Conservation (phyloP, 495 filamentous ascomycete species). For the Hypoxylon fuscum region DNA sequence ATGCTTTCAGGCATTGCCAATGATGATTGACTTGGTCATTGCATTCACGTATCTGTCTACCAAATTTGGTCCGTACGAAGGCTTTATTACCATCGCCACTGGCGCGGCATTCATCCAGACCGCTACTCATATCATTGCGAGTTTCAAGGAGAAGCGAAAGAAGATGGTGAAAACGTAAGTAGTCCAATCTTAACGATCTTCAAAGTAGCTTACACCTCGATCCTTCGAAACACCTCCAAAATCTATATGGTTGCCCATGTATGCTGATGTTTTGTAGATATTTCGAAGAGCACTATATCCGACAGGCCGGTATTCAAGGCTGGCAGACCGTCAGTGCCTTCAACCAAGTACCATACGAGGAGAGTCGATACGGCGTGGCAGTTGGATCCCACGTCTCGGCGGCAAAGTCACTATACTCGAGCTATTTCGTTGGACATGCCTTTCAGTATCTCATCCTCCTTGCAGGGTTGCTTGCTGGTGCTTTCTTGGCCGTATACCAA, state of each 20-base stretch:
- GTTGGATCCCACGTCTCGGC: conserved; percentile 54
- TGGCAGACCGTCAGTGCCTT: conserved; percentile 79
- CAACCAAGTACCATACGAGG: conserved; percentile 74
- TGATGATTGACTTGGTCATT: conserved; percentile 74
- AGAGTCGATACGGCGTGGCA: conserved; percentile 64
- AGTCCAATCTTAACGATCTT: not conserved
- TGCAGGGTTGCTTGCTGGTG: conserved; percentile 67
- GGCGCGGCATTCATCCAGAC: conserved; percentile 70
- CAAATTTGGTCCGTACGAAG: conserved; percentile 78
- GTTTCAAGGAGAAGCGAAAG: conserved; percentile 51
- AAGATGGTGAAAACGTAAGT: conserved; percentile 49
- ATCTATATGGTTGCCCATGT: not conserved
- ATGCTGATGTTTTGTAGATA: conserved; percentile 38
- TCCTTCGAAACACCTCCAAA: not conserved
- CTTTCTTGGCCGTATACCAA: conserved; percentile 74
- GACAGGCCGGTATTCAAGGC: conserved; percentile 70
- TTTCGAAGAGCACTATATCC: conserved; percentile 67
- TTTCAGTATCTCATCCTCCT: conserved; percentile 69
- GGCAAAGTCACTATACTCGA: conserved; percentile 50
- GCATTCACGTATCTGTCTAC: conserved; percentile 74
- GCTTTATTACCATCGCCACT: conserved; percentile 71
- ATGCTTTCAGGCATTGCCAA: conserved; percentile 72
- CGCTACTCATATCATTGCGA: conserved; percentile 61
- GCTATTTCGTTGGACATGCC: conserved; percentile 56
- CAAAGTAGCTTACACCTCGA: not conserved